Evolutionary conservation across 306 rosid genomes (phyloP).

Genomic region (Quercus aquifolioides): DNA sequence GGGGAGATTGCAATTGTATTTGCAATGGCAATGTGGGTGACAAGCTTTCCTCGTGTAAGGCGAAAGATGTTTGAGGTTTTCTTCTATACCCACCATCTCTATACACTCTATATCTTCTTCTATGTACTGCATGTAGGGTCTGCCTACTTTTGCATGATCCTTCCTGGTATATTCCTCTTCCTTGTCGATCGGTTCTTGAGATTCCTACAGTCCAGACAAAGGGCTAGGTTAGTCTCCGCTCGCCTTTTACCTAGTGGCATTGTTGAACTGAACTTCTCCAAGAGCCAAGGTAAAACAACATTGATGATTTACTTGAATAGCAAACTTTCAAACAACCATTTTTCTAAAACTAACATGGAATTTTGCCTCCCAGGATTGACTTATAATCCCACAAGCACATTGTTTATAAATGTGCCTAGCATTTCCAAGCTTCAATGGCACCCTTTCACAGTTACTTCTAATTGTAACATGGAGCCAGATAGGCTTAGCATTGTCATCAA

Average conservation of each 20-base stretch:
- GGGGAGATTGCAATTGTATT: constrained; percentile 50
- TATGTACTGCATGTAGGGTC: constrained; percentile 60
- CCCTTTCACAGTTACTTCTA: constrained; percentile 72
- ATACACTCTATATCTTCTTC: constrained; percentile 51
- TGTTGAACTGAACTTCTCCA: constrained; percentile 63
- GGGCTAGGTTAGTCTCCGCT: constrained; percentile 38
- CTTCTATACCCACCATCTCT: constrained; percentile 70
- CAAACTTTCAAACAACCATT: not conserved
- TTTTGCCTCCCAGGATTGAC: constrained; percentile 39
- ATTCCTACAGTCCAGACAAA: constrained; percentile 56
- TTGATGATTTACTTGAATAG: not conserved
- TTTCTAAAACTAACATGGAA: not conserved
- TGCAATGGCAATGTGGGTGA: constrained; percentile 54
- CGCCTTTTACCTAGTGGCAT: constrained; percentile 52
- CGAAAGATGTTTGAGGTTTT: constrained; percentile 68
- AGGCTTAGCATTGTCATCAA: constrained; percentile 50
- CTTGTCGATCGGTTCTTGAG: constrained; percentile 54
- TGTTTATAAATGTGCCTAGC: constrained; percentile 63
- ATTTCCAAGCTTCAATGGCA: constrained; percentile 84
- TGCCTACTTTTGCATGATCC: constrained; percentile 44
- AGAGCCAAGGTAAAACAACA: constrained; percentile 37
- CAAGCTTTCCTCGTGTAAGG: constrained; percentile 42
- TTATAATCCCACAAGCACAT: constrained; percentile 56
- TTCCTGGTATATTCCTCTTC: constrained; percentile 72
- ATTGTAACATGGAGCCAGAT: constrained; percentile 45